Conservation (phyloP, 306 rosid species). For the Cucumis melo region DNA sequence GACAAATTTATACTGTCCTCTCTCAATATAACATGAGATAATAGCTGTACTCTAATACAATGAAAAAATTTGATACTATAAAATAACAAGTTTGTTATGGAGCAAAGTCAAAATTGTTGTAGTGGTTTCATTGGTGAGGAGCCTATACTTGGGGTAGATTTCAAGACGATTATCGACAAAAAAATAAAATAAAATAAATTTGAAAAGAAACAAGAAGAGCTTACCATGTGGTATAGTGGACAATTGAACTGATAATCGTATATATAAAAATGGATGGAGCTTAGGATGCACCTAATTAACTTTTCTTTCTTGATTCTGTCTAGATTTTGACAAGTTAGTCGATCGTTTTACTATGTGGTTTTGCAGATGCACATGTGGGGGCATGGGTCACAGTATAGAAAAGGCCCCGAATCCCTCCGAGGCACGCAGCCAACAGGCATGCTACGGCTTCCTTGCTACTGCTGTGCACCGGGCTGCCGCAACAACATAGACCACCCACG, state of each 20-base stretch:
- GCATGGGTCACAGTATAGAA: constrained; percentile 95
- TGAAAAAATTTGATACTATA: neutral
- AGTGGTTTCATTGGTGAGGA: too few relatives aligned
- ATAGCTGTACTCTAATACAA: neutral
- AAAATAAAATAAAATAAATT: too few relatives aligned
- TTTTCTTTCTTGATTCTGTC: too few relatives aligned
- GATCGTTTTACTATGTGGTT: neutral
- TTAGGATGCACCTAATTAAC: too few relatives aligned
- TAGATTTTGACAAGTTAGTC: neutral
- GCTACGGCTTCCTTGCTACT: constrained; percentile 90
- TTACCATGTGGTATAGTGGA: too few relatives aligned
- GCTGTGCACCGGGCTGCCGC: constrained; percentile 90
- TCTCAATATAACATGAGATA: neutral
- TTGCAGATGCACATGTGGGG: constrained; percentile 99
- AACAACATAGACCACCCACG: constrained; percentile 93
- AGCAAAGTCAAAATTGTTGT: neutral
- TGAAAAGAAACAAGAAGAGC: too few relatives aligned
- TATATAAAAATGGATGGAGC: too few relatives aligned
- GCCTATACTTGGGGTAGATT: too few relatives aligned
- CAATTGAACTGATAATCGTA: too few relatives aligned
- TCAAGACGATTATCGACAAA: too few relatives aligned
- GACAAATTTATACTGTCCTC: neutral
- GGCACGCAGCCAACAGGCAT: constrained; percentile 97
- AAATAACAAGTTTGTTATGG: too few relatives aligned
- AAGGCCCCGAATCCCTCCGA: constrained; percentile 92